phyloP scores from a whole-genome alignment of 495 filamentous ascomycete genomes.

The Penicillium coprophilum region DNA sequence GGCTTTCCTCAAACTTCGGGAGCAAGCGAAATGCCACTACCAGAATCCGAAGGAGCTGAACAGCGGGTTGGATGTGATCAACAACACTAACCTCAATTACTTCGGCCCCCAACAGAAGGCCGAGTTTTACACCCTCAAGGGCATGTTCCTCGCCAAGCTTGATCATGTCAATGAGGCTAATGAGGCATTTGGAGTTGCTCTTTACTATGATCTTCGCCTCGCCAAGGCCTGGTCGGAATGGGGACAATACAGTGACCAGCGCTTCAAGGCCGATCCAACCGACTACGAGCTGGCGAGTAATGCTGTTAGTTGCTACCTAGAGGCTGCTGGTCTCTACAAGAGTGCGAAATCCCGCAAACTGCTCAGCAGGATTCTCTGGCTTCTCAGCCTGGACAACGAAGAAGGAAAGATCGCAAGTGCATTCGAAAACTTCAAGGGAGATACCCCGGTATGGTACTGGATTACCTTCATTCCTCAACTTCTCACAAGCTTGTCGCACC shows the following conservation, averaged over 20 bases:
- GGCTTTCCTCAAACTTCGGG: slow-evolving; percentile 93
- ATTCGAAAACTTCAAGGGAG: slow-evolving; percentile 93
- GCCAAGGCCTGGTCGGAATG: slow-evolving; percentile 99
- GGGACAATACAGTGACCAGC: slow-evolving; percentile 95
- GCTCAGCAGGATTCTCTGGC: slow-evolving; percentile 92
- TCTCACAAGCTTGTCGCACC: slow-evolving; percentile 81
- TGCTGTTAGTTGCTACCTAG: slow-evolving; percentile 92
- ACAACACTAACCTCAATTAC: slow-evolving; percentile 98
- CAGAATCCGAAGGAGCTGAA: slow-evolving; percentile 89
- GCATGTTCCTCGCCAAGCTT: slow-evolving; percentile 97
- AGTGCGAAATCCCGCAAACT: slow-evolving; percentile 94
- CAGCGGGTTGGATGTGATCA: slow-evolving; percentile 94
- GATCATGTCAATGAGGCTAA: slow-evolving; percentile 85
- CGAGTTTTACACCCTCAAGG: slow-evolving; percentile 98
- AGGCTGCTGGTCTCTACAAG: slow-evolving; percentile 94
- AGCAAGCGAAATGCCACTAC: slow-evolving; percentile 98
- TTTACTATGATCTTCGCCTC: slow-evolving; percentile 92
- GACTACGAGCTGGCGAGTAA: slow-evolving; percentile 80
- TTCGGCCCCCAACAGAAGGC: slow-evolving; percentile 95
- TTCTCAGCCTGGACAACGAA: slow-evolving; percentile 88
- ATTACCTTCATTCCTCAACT: slow-evolving; percentile 98
- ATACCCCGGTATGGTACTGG: slow-evolving; percentile 98
- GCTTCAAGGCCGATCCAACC: slow-evolving; percentile 84
- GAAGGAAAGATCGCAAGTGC: slow-evolving; percentile 75
- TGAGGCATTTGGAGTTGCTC: slow-evolving; percentile 86